phyloP scores from a whole-genome alignment of 75 land plant genomes.

The Azolla pinnata region DNA sequence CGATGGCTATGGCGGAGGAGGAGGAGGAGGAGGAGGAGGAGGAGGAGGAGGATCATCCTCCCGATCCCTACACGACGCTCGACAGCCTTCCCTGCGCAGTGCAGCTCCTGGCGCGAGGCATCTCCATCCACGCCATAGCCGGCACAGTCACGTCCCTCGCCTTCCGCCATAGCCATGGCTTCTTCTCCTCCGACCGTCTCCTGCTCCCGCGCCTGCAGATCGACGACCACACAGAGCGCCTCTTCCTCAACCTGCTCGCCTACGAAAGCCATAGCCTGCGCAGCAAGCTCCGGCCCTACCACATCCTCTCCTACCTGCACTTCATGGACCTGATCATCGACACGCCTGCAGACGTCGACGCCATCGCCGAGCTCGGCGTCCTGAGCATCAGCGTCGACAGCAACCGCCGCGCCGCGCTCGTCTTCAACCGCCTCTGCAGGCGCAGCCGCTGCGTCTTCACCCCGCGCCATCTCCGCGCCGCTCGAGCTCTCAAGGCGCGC shows the following conservation, averaged over 20 bases:
- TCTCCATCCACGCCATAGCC: slow-evolving; percentile 2
- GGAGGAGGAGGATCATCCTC: too few species aligned
- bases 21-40: too few species aligned
- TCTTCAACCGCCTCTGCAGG: slow-evolving; percentile 1
- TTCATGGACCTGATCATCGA: not conserved
- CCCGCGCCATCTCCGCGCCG: not conserved
- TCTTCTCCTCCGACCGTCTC: not conserved
- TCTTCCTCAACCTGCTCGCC: not conserved
- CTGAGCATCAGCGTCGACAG: not conserved
- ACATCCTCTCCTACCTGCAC: not conserved
- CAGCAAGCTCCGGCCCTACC: not conserved
- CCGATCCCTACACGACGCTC: too few species aligned
- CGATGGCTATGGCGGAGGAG: too few species aligned
- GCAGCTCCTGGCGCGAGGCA: not conserved
- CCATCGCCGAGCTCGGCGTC: not conserved
- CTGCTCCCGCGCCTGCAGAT: not conserved
- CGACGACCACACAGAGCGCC: not conserved
- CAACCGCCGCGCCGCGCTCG: not conserved
- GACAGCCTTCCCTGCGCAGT: not conserved
- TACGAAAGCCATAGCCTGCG: not conserved
- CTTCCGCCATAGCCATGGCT: not conserved
- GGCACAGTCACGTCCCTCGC: not conserved
- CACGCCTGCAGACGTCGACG: not conserved
- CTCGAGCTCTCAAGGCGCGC: not conserved
- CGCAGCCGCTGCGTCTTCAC: not conserved